Base-by-base conservation (phyloP, 140 eudicot species). In the Cichorium intybus region DNA sequence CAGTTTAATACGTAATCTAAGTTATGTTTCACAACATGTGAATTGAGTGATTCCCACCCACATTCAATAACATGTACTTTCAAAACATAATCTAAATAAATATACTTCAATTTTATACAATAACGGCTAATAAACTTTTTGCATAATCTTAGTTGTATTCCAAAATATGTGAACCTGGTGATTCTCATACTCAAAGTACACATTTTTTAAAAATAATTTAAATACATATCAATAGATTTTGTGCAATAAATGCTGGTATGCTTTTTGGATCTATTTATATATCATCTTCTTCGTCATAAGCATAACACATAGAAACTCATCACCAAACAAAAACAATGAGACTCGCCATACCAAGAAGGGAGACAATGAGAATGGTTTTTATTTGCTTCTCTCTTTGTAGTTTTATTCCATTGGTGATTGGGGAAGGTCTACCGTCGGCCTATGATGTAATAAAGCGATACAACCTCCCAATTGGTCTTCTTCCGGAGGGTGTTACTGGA, bases 381-480 rank as follows among this genome's bases (percentile, higher is more conserved):
- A 21, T 73, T 31, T 73, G 43, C 14, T 56, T 64, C 10, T 70
- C 43, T 49, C 17, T 60, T 60, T 49, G 62, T 37, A 31, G 49
- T 15, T 26, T 62, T 22, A 22, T 20, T 54, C 7, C 16, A 34
- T 6, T 26, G 10, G 21, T 20, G 9, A 10, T 34, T 29, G 69
- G 62, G 14, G 27, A 50, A 24, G 52, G 1, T 9, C 4, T 7
- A 28, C 56, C 41, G 12, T 60, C 76, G 0, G 55, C 60, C 15
- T 69, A 58, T 22, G 26, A 57, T 16, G 75, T 47, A 57, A 56
- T 69, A 29, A 46, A 69, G 35, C 20, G 60, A 26, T 47, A 69
- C 51, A 69, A 69, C 60, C 75, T 69, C 39, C 67, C 75, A 8
- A n/a, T 57, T 31, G 75, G 75, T 9, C 57, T 69, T 57, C 75